Evolutionary conservation across 2,329 filamentous ascomycete species (phyloP).

Genomic region (Fusarium drepaniforme): DNA sequence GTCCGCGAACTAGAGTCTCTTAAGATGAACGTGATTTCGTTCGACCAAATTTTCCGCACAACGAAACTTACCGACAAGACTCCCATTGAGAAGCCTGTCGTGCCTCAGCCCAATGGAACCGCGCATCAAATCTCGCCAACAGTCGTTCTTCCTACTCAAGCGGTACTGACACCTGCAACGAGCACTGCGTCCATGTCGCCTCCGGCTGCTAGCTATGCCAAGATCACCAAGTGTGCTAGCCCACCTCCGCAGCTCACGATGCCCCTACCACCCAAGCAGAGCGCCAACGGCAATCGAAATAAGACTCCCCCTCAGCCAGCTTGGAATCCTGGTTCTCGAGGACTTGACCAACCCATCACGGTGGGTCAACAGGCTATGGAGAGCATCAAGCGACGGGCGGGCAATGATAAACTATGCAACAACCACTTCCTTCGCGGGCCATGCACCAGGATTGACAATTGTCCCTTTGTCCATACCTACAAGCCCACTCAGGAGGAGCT

Average conservation of each 20-base stretch:
- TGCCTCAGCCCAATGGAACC: slow-evolving; percentile 3
- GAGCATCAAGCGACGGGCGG: slow-evolving; percentile 67
- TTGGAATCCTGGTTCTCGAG: slow-evolving; percentile 68
- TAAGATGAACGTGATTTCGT: slow-evolving; percentile 59
- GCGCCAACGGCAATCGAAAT: slow-evolving; percentile 37
- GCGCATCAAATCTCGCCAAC: slow-evolving; percentile 19
- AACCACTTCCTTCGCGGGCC: slow-evolving; percentile 70
- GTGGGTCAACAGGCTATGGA: slow-evolving; percentile 63
- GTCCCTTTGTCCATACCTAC: slow-evolving; percentile 69
- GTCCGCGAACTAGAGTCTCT: slow-evolving; percentile 63
- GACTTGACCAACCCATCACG: slow-evolving; percentile 64
- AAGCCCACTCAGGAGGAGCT: slow-evolving; percentile 66
- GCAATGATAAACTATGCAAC: slow-evolving; percentile 70
- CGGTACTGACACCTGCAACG: slow-evolving; percentile 40
- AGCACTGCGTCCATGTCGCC: slow-evolving; percentile 41
- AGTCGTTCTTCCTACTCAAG: slow-evolving; percentile 20
- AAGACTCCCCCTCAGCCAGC: slow-evolving; percentile 44
- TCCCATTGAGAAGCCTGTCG: not conserved
- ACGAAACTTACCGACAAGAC: slow-evolving; percentile 62
- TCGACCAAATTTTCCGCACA: slow-evolving; percentile 64
- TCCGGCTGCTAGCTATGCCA: slow-evolving; percentile 48
- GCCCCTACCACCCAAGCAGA: slow-evolving; percentile 51
- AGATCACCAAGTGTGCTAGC: slow-evolving; percentile 55
- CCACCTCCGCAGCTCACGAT: slow-evolving; percentile 56
- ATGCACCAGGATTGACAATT: slow-evolving; percentile 66